Conservation (phyloP, 306 rosid species). For the Heteromeles arbutifolia region DNA sequence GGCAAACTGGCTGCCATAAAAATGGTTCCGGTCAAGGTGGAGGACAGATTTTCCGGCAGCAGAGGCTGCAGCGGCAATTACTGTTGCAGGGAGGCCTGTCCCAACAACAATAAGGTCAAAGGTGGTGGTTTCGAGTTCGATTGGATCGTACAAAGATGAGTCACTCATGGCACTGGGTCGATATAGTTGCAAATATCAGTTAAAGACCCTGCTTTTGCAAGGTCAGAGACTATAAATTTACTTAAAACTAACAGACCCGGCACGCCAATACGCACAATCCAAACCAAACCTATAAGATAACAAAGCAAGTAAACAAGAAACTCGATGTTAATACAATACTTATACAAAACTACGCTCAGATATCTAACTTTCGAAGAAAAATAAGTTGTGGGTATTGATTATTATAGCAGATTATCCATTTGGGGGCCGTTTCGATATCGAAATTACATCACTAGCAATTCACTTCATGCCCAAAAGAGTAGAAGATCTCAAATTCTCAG, state of each 20-base stretch:
- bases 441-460: not conserved
- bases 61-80: slow-evolving; percentile 69
- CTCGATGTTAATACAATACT: not conserved
- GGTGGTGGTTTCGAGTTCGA: slow-evolving; percentile 75
- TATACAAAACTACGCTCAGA: not conserved
- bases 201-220: not conserved
- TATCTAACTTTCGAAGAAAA: not conserved
- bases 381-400: not conserved
- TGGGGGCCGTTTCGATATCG: not conserved
- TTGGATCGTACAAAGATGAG: slow-evolving; percentile 39
- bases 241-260: not conserved
- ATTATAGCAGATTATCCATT: not conserved
- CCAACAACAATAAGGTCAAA: slow-evolving; percentile 76
- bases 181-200: not conserved
- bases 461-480: not conserved
- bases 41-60: slow-evolving; percentile 64
- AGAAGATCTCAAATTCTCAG: not conserved
- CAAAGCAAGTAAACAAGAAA: not conserved
- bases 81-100: slow-evolving; percentile 59
- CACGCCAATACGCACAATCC: not conserved
- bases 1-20: slow-evolving; percentile 68
- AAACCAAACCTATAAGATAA: not conserved
- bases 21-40: slow-evolving; percentile 73
- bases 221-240: not conserved
- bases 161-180: slow-evolving; percentile 39